Evolutionary conservation across 768 basidiomycete species (phyloP), one percentile per base, ranked within the genome.

Genomic region (Serendipita sp.): DNA sequence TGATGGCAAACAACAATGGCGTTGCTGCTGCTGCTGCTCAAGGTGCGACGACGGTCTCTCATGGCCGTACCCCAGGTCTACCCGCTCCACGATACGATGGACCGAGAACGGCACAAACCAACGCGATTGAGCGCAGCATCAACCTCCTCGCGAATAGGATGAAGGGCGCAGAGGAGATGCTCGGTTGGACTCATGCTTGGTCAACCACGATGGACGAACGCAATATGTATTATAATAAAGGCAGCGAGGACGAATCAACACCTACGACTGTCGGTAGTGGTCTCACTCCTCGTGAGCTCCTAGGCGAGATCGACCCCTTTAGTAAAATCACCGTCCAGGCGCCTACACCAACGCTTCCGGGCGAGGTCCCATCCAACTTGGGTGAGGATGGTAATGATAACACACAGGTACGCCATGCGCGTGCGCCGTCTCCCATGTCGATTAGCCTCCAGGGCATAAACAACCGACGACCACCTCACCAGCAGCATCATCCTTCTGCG

Each of bases 21-120:
- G 2, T 1, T n/a, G 55, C 55, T 16, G 48, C 48, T 2, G 29
- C 48, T 31, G 34, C 11, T 60, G 1, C 1, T 8, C 55, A 16
- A 60, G 34, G 23, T 8, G 29, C 44, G 1, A 11, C n/a, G 48
- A 50, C 48, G 5, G 48, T 50, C 48, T 50, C 48, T 18, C n/a
- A 18, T 31, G 44, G 53, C 10, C 23, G 55, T 10, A 60, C 55
- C 10, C 55, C 55, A 6, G 55, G 55, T 29, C 18, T 62, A 43
- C 65, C 62, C 40, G 31, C 48, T 58, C 50, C 67, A 27, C 52
- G 64, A 52, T 67, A 66, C 63, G 34, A 73, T 66, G 84, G 83
- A 0, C 81, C 81, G 3, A 65, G 74, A 62, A 78, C 82, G 72
- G 81, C 78, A 80, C 79, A 83, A 68, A 83, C 80, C 23, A 81